Evolutionary conservation across 2,329 filamentous ascomycete genomes (phyloP), one percentile per base, ranked within the genome.

Genomic region (Fusarium sororula): DNA sequence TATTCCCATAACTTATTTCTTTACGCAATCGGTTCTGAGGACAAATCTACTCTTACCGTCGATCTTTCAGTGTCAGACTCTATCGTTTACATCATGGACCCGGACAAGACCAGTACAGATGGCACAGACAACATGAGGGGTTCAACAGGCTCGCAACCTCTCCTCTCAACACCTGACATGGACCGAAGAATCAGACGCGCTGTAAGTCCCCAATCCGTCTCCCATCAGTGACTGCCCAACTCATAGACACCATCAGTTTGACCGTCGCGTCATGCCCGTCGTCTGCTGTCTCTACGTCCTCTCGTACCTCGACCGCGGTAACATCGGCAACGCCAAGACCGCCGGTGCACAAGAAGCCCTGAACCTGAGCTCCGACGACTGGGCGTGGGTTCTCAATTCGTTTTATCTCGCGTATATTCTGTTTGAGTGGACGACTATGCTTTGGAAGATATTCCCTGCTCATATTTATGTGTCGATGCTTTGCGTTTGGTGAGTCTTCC

Each of bases 311-410:
- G 74, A 76, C 20, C 65, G 74, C 0, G 74, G 74, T 11, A 76
- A 76, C 20, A 75, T 76, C 10, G 74, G 74, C 12, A 76, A 76
- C 32, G 74, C 74, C 42, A 76, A 76, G 17, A 66, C 71, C 0
- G 75, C 75, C 0, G 75, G 74, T 0, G 67, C 72, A 1, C 67
- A 74, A 35, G 75, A 77, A 2, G 66, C 48, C 0, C 63, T 77
- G 3, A 56, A 50, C 0, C 35, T 77, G 0, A 70, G 57, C 20
- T 64, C 55, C 2, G 62, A 56, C 1, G 48, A 77, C 15, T 77
- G 72, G 74, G 38, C 75, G 1, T 77, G 74, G 75, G 75, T 77
- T 1, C 56, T 77, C 18, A 77, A 77, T 20, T 38, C 72, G 2
- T 77, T 77, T 5, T 77, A 77, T 24, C 62, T 77, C 32, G 54